Percentiles rank a stretch among this genome's conserved stretches.
Evolutionary conservation across 768 basidiomycete genomes (phyloP).

Genomic region (Trametes coccinea): DNA sequence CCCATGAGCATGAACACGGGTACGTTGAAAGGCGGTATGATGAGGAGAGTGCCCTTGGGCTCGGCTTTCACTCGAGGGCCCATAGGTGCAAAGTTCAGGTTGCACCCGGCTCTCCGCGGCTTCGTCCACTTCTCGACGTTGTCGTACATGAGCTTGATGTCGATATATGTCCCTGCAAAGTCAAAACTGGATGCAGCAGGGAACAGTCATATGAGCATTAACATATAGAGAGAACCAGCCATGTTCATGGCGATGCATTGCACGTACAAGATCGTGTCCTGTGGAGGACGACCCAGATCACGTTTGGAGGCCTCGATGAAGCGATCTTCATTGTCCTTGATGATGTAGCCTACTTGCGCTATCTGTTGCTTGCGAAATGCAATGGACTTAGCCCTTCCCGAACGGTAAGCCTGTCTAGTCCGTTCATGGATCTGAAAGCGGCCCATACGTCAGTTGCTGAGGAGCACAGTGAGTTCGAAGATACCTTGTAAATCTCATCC

Average conservation of each 20-base stretch:
- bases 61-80: slow-evolving; percentile 69
- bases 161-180: slow-evolving; percentile 37
- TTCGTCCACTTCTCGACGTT: slow-evolving; percentile 77
- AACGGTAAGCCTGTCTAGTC: slow-evolving; percentile 55
- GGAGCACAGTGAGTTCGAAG: background rate
- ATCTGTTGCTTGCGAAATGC: slow-evolving; percentile 75
- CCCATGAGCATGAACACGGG: slow-evolving; percentile 59
- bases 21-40: slow-evolving; percentile 76
- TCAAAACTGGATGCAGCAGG: slow-evolving; percentile 51
- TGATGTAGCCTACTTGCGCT: slow-evolving; percentile 67
- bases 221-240: background rate
- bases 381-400: slow-evolving; percentile 64
- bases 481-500: background rate
- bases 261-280: slow-evolving; percentile 57
- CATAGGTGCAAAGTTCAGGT: slow-evolving; percentile 56
- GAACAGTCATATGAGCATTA: too few relatives aligned
- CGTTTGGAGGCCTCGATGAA: slow-evolving; percentile 56
- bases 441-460: background rate
- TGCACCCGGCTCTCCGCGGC: slow-evolving; percentile 57
- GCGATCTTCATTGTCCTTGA: slow-evolving; percentile 67
- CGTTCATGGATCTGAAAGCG: slow-evolving; percentile 50
- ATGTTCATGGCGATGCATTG: background rate
- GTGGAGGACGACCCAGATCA: slow-evolving; percentile 64
- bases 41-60: slow-evolving; percentile 71
- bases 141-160: slow-evolving; percentile 38